Base-by-base conservation (phyloP, 2,329 filamentous ascomycete species). In the Dothideomycetes sp. region DNA sequence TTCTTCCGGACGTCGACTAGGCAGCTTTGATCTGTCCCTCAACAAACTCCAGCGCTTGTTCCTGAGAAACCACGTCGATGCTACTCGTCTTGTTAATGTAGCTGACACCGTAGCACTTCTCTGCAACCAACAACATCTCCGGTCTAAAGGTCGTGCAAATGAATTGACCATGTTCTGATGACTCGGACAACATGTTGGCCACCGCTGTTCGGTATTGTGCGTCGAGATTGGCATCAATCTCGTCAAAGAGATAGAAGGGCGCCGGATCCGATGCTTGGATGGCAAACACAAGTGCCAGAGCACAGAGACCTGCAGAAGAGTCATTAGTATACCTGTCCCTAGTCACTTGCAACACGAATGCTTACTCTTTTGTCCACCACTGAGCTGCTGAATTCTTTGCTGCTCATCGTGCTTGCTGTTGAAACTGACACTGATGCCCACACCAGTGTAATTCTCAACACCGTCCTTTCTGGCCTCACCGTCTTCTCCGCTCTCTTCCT, bases 141-240 rank as follows among this genome's bases (percentile, higher is more conserved):
- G 91, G 91, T 44, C 91, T 74, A 76, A 98, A 98, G 2, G 91
- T 98, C 4, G 91, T 98, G 72, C 91, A 96, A 62, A 98, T 98
- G 59, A 98, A 98, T 61, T 98, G 81, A 0, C 79, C 80, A 24
- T 56, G 63, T 33, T 64, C 62, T 22, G 53, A 60, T 33, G 59
- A 56, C 51, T 67, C 73, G 56, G 89, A 72, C 16, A 98, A 73
- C 67, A 96, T 84, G 43, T 84, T 76, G 3, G 91, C 91, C 9
- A 98, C 91, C 1, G 91, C 89, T 1, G 91, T 95, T 46, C 91
- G 83, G 68, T 98, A 98, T 64, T 98, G 91, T 1, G 91, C 88
- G 60, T 98, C 91, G 17, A 98, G 75, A 59, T 98, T 98, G 61
- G 91, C 91, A 58, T 98, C 91, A 49, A 98, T 94, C 64, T 98